These are phyloP conservation scores for Castanopsis chinensis DNA, from an alignment of 306 rosid genomes.

Conservation along the genomic window DNA sequence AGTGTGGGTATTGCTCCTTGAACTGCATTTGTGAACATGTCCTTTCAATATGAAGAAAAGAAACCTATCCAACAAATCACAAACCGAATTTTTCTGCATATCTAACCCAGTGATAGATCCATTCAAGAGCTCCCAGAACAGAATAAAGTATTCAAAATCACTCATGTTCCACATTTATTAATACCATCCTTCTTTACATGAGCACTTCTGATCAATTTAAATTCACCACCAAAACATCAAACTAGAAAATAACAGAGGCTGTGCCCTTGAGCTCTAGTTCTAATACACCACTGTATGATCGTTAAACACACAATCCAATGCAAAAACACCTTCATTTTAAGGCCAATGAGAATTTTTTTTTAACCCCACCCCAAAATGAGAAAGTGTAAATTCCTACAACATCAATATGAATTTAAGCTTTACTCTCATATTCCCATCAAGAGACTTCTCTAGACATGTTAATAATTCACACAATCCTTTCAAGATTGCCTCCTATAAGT, in stretches of 20 bases:
- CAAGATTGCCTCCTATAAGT: background rate
- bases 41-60: background rate
- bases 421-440: background rate
- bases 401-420: background rate
- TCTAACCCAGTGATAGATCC: background rate
- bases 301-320: background rate
- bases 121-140: background rate
- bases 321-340: background rate
- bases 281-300: background rate
- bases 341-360: background rate
- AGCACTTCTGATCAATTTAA: background rate
- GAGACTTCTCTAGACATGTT: background rate
- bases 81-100: background rate
- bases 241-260: background rate
- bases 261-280: background rate
- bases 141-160: background rate
- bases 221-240: background rate
- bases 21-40: background rate
- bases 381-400: background rate
- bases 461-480: background rate
- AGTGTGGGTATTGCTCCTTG: background rate
- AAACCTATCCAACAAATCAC: background rate
- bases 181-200: background rate
- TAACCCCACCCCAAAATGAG: background rate
- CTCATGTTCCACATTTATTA: background rate